Percentiles rank a stretch among this genome's conserved stretches.
phyloP scores from a whole-genome alignment of 75 land plant species.

The Isoetes taiwanensis region DNA sequence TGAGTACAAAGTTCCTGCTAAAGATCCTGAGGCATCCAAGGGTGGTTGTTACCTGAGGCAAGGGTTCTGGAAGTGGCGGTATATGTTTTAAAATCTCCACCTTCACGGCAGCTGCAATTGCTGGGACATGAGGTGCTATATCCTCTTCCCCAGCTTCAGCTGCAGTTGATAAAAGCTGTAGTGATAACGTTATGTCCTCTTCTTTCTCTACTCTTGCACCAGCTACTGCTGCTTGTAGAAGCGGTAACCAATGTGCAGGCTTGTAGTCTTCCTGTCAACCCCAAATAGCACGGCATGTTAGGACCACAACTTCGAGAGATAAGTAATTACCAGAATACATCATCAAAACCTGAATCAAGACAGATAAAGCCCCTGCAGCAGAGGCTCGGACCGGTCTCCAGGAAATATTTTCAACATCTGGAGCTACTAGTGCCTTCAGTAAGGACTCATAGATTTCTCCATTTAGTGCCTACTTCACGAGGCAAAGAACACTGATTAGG shows the following conservation, averaged over 20 bases:
- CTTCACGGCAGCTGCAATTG: conserved; percentile 31
- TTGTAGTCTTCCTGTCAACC: conserved; percentile 57
- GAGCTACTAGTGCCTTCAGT: conserved; percentile 48
- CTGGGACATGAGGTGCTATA: conserved; percentile 49
- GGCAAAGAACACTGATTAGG: not conserved
- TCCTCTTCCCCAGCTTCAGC: conserved; percentile 59
- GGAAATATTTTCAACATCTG: conserved; percentile 36
- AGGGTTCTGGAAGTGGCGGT: conserved; percentile 54
- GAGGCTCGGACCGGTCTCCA: conserved; percentile 66
- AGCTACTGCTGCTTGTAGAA: conserved; percentile 42
- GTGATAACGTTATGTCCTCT: conserved; percentile 34
- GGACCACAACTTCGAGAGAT: not conserved
- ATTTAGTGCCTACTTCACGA: conserved; percentile 36
- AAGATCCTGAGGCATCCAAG: not conserved
- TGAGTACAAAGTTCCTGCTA: too few species aligned
- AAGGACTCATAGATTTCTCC: conserved; percentile 49
- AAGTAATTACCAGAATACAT: not conserved
- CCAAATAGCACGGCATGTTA: not conserved
- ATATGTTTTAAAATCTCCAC: conserved; percentile 37
- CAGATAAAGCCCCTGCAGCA: conserved; percentile 63
- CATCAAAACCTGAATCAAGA: conserved; percentile 45
- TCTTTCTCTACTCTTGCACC: conserved; percentile 29
- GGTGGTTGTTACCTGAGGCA: conserved; percentile 60
- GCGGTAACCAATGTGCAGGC: conserved; percentile 60
- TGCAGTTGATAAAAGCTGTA: conserved; percentile 48